Evolutionary conservation across 2,329 filamentous ascomycete genomes (phyloP).

Genomic region (Xylariaceae sp.): DNA sequence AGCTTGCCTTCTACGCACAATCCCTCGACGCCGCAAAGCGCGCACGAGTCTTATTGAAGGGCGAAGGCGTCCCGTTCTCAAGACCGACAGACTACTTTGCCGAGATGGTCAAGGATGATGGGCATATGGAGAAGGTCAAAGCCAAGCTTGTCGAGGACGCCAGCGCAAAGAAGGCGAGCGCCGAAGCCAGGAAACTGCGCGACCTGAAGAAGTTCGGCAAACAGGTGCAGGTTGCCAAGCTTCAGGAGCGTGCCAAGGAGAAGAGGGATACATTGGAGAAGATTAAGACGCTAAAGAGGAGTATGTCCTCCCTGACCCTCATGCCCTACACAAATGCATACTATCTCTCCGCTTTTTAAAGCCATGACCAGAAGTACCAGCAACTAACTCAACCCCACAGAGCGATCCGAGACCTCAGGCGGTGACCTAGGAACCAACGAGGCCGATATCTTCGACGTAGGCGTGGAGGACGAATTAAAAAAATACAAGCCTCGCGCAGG

Average conservation of each 20-base stretch:
- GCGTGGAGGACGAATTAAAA: constrained; percentile 66
- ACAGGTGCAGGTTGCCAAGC: constrained; percentile 91
- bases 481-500: constrained; percentile 41
- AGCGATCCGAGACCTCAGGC: constrained; percentile 70
- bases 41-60: constrained; percentile 70
- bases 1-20: constrained; percentile 91
- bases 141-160: constrained; percentile 89
- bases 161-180: constrained; percentile 83
- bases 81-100: constrained; percentile 94
- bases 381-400: constrained; percentile 43
- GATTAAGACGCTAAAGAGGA: constrained; percentile 92
- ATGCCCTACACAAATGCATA: constrained; percentile 3
- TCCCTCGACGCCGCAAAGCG: constrained; percentile 72
- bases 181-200: constrained; percentile 84
- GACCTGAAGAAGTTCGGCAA: constrained; percentile 99
- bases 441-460: constrained; percentile 86
- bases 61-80: constrained; percentile 81
- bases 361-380: neutral
- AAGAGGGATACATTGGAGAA: constrained; percentile 94
- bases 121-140: constrained; percentile 97
- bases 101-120: constrained; percentile 98
- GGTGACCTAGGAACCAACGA: constrained; percentile 66
- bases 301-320: constrained; percentile 65
- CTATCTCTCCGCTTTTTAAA: constrained; percentile 18
- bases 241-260: constrained; percentile 88